Evolutionary conservation across 2,329 filamentous ascomycete species (phyloP).

Genomic region (Talaromyces islandicus): DNA sequence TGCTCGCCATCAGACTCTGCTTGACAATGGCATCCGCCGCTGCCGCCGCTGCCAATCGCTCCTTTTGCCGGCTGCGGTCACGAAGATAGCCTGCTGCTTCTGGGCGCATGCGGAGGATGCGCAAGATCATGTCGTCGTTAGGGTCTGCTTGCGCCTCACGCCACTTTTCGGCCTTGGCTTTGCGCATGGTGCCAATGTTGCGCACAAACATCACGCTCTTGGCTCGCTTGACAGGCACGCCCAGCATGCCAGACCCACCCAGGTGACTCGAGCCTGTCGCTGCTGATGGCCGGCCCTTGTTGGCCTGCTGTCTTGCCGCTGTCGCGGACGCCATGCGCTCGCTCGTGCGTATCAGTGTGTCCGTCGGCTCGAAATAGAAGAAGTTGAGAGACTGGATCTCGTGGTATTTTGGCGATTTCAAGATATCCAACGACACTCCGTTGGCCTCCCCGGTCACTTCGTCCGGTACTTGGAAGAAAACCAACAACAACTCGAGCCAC

Average conservation of each 20-base stretch:
- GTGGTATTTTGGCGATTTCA: slow-evolving; percentile 97
- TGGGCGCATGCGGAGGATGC: slow-evolving; percentile 89
- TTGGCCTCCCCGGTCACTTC: slow-evolving; percentile 76
- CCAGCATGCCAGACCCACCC: slow-evolving; percentile 45
- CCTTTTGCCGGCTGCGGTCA: slow-evolving; percentile 88
- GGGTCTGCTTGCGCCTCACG: slow-evolving; percentile 94
- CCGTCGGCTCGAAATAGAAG: slow-evolving; percentile 93
- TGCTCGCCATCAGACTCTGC: slow-evolving; percentile 69
- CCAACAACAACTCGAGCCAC: slow-evolving; percentile 85
- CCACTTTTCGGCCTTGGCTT: slow-evolving; percentile 91
- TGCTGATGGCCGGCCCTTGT: slow-evolving; percentile 63
- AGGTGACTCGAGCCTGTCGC: slow-evolving; percentile 48
- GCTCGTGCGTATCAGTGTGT: slow-evolving; percentile 87
- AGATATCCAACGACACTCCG: slow-evolving; percentile 81
- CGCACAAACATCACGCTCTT: slow-evolving; percentile 86
- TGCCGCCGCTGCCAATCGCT: slow-evolving; percentile 80
- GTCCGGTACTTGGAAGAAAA: slow-evolving; percentile 91
- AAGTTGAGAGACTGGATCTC: slow-evolving; percentile 95
- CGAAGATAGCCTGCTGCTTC: slow-evolving; percentile 83
- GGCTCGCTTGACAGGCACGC: slow-evolving; percentile 45
- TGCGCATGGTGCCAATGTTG: slow-evolving; percentile 92
- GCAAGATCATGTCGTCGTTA: slow-evolving; percentile 94
- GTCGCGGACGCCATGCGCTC: slow-evolving; percentile 92
- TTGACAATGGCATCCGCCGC: slow-evolving; percentile 92
- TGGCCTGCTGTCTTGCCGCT: slow-evolving; percentile 66